These are phyloP conservation scores for Aspergillus spinulosporus DNA, from an alignment of 2,329 filamentous ascomycete genomes.

Conservation along the genomic window DNA sequence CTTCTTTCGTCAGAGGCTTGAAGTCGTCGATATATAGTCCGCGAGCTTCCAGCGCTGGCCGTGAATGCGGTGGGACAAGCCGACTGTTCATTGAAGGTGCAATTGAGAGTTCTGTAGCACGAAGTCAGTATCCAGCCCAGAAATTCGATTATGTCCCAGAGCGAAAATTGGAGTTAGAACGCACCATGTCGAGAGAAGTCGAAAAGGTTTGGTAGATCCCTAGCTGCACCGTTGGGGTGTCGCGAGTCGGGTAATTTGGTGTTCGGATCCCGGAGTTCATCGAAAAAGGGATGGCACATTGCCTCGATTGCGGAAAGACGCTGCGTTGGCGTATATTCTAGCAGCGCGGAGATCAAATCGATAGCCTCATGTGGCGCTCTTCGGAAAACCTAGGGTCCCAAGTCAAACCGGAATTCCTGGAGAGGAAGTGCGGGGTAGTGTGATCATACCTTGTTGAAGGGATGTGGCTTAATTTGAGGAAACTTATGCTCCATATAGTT, in stretches of 20 bases:
- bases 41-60: constrained; percentile 68
- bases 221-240: constrained; percentile 74
- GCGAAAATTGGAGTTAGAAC: constrained; percentile 33
- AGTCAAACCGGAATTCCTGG: constrained; percentile 20
- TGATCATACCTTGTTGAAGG: constrained; percentile 79
- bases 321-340: constrained; percentile 97
- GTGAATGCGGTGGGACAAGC: constrained; percentile 82
- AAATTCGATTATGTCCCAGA: constrained; percentile 11
- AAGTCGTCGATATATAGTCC: constrained; percentile 94
- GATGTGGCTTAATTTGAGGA: constrained; percentile 98
- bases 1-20: constrained; percentile 83
- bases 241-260: constrained; percentile 93
- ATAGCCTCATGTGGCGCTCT: constrained; percentile 93
- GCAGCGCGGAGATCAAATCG: constrained; percentile 85
- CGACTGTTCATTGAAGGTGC: constrained; percentile 81
- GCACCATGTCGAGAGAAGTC: constrained; percentile 92
- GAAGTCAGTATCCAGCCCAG: not conserved
- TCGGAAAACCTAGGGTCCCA: constrained; percentile 71
- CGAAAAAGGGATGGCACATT: constrained; percentile 98
- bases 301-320: constrained; percentile 90
- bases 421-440: not conserved
- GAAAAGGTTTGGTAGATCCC: constrained; percentile 84
- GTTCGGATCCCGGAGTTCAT: constrained; percentile 87
- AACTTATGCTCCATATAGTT: constrained; percentile 99
- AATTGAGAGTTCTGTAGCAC: constrained; percentile 82